Evolutionary conservation across 2,329 filamentous ascomycete species (phyloP), one percentile per base, ranked within the genome.

Genomic region (Aaosphaeria pasadenensis): DNA sequence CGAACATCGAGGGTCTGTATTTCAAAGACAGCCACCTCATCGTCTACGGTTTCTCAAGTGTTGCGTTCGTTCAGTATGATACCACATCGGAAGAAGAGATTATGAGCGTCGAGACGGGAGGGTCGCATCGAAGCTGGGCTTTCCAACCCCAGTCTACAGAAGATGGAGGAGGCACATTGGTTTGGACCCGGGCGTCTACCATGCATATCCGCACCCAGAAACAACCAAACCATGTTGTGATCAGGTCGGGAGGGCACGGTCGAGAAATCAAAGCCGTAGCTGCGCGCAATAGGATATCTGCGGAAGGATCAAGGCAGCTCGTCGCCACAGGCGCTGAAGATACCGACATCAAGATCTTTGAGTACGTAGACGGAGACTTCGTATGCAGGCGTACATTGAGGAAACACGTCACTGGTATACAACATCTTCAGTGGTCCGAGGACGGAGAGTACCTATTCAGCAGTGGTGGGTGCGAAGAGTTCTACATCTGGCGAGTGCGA

Each of bases 391-490:
- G 84, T 7, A 83, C 86, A 0, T 69, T 96, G 17, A 86, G 89
- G 55, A 83, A 82, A 46, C 94, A 99, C 64, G 86, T 84, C 1
- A 86, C 90, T 0, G 94, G 92, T 0, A 82, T 97, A 6, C 92
- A 96, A 66, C 80, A 85, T 52, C 74, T 96, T 1, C 80, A 80
- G 50, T 97, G 90, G 89, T 83, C 87, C 1, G 64, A 68, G 0
- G 78, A 82, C 42, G 81, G 86, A 2, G 68, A 75, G 1, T 87
- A 86, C 57, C 80, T 99, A 2, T 88, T 97, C 65, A 96, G 89
- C 55, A 91, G 89, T 59, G 90, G 83, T 5, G 94, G 91, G 0
- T 86, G 84, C 51, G 92, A 96, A 66, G 92, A 99, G 69, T 87
- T 97, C 54, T 92, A 86, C 58, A 80, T 91, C 7, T 99, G 94